These are phyloP conservation scores for Linnemannia elongata DNA, from an alignment of 192 early-diverging fungal species.

Conservation along the genomic window DNA sequence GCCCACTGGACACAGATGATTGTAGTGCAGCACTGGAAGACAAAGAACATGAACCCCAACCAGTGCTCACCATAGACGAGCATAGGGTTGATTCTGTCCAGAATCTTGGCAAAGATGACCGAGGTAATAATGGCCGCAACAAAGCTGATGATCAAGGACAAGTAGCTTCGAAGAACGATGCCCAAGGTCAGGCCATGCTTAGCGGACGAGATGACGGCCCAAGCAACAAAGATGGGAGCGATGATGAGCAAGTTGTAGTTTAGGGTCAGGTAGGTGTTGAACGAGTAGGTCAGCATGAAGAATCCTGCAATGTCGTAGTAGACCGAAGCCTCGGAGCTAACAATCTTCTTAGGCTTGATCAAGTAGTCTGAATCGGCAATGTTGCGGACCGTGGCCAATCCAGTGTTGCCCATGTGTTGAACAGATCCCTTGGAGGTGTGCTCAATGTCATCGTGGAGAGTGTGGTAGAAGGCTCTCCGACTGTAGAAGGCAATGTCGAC, in stretches of 20 bases:
- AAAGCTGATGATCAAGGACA: constrained; percentile 43
- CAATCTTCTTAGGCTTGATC: constrained; percentile 36
- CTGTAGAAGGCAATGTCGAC: constrained; percentile 78
- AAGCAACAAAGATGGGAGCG: constrained; percentile 39
- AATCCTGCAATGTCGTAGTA: constrained; percentile 66
- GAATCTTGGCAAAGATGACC: constrained; percentile 25
- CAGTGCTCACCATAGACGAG: constrained; percentile 54
- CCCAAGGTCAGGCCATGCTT: constrained; percentile 21
- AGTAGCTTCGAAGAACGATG: constrained; percentile 21
- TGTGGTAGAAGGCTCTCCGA: constrained; percentile 75
- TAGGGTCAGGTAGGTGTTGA: constrained; percentile 52
- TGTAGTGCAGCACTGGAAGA: constrained; percentile 35
- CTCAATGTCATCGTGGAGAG: constrained; percentile 66
- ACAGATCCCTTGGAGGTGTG: constrained; percentile 66
- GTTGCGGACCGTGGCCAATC: constrained; percentile 59
- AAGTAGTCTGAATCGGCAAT: constrained; percentile 64
- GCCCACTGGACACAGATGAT: constrained; percentile 47
- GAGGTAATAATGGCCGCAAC: constrained; percentile 36
- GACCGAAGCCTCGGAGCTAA: constrained; percentile 50
- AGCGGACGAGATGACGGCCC: constrained; percentile 23
- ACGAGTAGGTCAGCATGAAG: constrained; percentile 56
- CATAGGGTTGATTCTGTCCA: constrained; percentile 58
- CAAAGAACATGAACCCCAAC: constrained; percentile 43
- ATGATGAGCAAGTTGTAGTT: constrained; percentile 52
- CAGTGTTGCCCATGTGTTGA: constrained; percentile 76